Base-by-base conservation (phyloP, 352 stramenopile genomes). In the Discostella stelligera region DNA sequence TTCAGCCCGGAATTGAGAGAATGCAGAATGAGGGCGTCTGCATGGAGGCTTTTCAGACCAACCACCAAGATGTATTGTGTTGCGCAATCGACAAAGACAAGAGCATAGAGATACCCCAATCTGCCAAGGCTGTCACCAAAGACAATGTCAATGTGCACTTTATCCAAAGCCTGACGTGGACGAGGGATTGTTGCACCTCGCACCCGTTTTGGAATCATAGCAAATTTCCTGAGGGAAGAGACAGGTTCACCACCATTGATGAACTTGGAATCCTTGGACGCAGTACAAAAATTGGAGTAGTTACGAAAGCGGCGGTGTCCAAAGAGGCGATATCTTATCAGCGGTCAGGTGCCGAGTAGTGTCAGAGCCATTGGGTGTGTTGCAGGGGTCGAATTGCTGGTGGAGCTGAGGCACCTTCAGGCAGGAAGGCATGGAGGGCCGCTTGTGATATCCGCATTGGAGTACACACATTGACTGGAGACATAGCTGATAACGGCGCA, bases 181-280 rank as follows among this genome's bases (percentile, higher is more conserved):
- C 27, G 27, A 32, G 27, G 27, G 5, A 32, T 5, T 32, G 27
- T 5, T 6, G 27, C 5, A 5, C 27, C 27, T 2, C 27, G 27
- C 2, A 5, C 27, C 2, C 27, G 27, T 32, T 32, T 32, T 2
- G 27, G 27, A 32, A 32, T 32, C 5, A 5, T 32, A 32, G 67
- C 46, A 25, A 63, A 67, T 27, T 30, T 18, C 3, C 67, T 48
- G 20, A 75, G 30, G 14, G 67, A 55, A 3, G 27, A 1, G 18
- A 58, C 56, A 16, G 62, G 50, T 56, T 68, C 67, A 23, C 67
- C 67, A 20, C 11, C 30, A 7, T 63, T 21, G 23, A 75, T 48
- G 20, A 75, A 32, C 41, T 32, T 64, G 13, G 56, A 56, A 21
- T 75, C 65, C 14, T 14, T 39, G 18, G 46, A 53, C 3, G 27